Base-by-base conservation (phyloP, 148 eudicot species). In the Rhododendron williamsianum region DNA sequence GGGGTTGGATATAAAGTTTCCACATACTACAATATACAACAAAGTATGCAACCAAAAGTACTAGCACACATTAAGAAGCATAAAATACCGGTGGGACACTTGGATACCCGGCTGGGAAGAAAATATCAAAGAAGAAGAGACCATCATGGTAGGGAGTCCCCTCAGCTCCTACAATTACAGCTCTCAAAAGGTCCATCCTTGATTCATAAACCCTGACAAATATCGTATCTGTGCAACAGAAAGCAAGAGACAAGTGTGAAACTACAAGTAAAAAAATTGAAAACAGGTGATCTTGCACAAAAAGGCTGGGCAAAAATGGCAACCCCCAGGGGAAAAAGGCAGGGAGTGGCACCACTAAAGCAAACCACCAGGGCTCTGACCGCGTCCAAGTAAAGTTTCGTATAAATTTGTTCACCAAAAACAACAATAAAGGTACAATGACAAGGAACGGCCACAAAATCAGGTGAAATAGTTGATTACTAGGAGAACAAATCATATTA, bases 91-190 rank as follows among this genome's bases (percentile, higher is more conserved):
- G 98, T 46, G 98, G 95, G 25, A 84, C 83, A 74, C 78, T 82
- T 4, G 98, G 98, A 88, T 96, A 96, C 69, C 51, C 46, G 2
- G 48, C 13, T 6, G 95, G 92, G 76, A 94, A 96, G 71, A 84
- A 85, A 80, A 94, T 88, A 83, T 96, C 98, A 88, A 96, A 96
- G 91, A 94, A 91, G 88, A 91, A 96, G 88, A 96, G 93, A 43
- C 98, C 98, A 76, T 96, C 98, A 85, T 96, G 98, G 82, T 94
- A 94, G 11, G 98, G 98, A 82, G 98, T 94, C 82, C 98, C 98
- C 60, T 92, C 94, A 27, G 98, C 94, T 85, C 98, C 98, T 49
- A 96, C 69, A 82, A 96, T 94, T 18, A 86, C 96, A 49, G 98
- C 98, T 88, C 98, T 93, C 89, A 96, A 78, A 80, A 96, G 90